Evolutionary conservation across 2,329 filamentous ascomycete species (phyloP).

Genomic region (Sclerotiophoma versabilis): DNA sequence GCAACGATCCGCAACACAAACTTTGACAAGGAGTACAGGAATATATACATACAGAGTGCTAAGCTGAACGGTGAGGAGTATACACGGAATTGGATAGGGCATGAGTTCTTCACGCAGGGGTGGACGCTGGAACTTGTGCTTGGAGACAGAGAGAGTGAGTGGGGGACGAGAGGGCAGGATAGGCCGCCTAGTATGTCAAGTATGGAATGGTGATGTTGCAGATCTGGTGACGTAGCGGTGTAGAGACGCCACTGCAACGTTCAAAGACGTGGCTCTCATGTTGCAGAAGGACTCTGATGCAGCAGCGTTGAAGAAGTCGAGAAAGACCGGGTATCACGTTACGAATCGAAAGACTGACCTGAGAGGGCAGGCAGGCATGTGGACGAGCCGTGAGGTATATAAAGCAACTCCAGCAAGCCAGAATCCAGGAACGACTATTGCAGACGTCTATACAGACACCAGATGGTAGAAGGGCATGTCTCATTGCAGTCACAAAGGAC

Average conservation of each 20-base stretch:
- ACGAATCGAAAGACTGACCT: too few relatives aligned
- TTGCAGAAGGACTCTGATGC: too few relatives aligned
- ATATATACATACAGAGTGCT: too few relatives aligned
- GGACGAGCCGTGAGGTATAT: not conserved
- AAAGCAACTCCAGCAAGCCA: too few relatives aligned
- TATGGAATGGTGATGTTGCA: not conserved
- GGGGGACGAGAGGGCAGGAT: conserved; percentile 54
- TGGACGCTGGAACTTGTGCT: conserved; percentile 53
- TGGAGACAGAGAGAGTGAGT: conserved; percentile 52
- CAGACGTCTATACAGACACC: not conserved
- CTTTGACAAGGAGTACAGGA: too few relatives aligned
- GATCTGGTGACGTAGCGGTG: not conserved
- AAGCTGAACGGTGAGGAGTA: conserved; percentile 54
- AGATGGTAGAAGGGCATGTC: conserved; percentile 2
- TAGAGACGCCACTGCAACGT: too few relatives aligned
- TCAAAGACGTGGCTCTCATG: too few relatives aligned
- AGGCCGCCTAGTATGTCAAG: conserved; percentile 33
- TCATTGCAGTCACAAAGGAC: conserved; percentile 16
- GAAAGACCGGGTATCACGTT: too few relatives aligned
- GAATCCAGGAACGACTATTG: too few relatives aligned
- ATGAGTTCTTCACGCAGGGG: conserved; percentile 55
- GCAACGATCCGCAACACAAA: too few relatives aligned
- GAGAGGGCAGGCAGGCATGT: too few relatives aligned
- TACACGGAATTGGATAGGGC: conserved; percentile 55
- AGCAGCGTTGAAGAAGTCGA: too few relatives aligned